These are phyloP conservation scores for Karstenula rhodostoma DNA, from an alignment of 2,329 filamentous ascomycete genomes.

Conservation along the genomic window DNA sequence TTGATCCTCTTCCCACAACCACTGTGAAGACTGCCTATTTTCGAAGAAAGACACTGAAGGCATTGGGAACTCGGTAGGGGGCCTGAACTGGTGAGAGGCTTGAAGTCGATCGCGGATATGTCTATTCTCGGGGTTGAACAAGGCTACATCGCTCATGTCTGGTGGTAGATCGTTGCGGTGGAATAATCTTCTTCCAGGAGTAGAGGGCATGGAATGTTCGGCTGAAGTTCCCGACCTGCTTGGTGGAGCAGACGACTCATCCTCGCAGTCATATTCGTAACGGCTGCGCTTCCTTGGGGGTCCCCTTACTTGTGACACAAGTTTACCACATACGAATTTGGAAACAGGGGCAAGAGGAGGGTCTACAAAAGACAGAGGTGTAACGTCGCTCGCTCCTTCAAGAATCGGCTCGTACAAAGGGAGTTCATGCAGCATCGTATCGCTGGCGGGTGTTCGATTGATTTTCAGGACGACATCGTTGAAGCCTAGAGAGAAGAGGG, in stretches of 20 bases:
- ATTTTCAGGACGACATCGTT: constrained; percentile 84
- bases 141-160: constrained; percentile 77
- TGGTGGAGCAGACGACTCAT: constrained; percentile 55
- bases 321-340: constrained; percentile 83
- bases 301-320: constrained; percentile 71
- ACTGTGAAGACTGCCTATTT: constrained; percentile 84
- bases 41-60: constrained; percentile 91
- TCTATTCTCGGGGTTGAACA: constrained; percentile 91
- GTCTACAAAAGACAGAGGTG: constrained; percentile 43
- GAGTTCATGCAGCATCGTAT: constrained; percentile 80
- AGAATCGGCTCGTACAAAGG: constrained; percentile 72
- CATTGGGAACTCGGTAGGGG: constrained; percentile 91
- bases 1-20: constrained; percentile 90
- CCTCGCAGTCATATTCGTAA: constrained; percentile 81
- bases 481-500: constrained; percentile 82
- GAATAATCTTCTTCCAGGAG: constrained; percentile 49
- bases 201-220: constrained; percentile 53
- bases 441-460: constrained; percentile 75
- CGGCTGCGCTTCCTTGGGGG: constrained; percentile 80
- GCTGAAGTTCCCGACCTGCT: constrained; percentile 50
- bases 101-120: constrained; percentile 88
- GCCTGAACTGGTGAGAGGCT: constrained; percentile 89
- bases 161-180: constrained; percentile 65
- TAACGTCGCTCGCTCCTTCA: constrained; percentile 42
- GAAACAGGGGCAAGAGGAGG: constrained; percentile 80